Evolutionary conservation across 192 early-diverging fungal genomes (phyloP).

Genomic region (Dispira simplex): DNA sequence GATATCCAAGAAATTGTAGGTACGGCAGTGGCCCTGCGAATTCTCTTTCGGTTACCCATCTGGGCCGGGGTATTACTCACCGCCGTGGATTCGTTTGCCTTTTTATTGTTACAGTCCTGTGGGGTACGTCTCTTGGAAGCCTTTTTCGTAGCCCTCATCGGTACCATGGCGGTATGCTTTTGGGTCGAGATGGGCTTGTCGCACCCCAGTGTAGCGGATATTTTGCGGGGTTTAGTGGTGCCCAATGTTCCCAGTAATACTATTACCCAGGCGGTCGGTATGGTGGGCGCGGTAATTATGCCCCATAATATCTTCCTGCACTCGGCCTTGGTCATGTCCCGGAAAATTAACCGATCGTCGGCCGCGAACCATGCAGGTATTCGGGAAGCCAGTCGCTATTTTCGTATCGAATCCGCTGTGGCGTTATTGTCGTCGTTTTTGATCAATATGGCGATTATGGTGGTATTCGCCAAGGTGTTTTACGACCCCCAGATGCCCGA

Average conservation of each 20-base stretch:
- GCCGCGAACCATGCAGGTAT: conserved; percentile 32
- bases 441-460: conserved; percentile 51
- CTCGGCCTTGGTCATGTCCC: conserved; percentile 55
- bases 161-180: conserved; percentile 60
- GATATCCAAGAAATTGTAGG: conserved; percentile 78
- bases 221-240: conserved; percentile 32
- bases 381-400: conserved; percentile 54
- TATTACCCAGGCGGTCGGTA: conserved; percentile 45
- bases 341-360: conserved; percentile 22
- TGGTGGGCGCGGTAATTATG: conserved; percentile 64
- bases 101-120: conserved; percentile 47
- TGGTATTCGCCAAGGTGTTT: conserved; percentile 40
- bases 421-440: conserved; percentile 45
- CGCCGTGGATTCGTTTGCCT: conserved; percentile 57
- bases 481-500: conserved; percentile 14
- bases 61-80: conserved; percentile 65
- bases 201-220: conserved; percentile 26
- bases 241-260: conserved; percentile 37
- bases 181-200: conserved; percentile 43
- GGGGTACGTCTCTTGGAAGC: conserved; percentile 54
- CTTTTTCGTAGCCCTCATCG: conserved; percentile 57
- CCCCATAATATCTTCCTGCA: conserved; percentile 87
- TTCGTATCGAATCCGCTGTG: conserved; percentile 39
- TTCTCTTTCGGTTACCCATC: conserved; percentile 52
- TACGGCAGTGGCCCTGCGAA: conserved; percentile 71